Evolutionary conservation across 23 red algal genomes (phyloP).

Genomic region (Gracilaria vermiculophylla): DNA sequence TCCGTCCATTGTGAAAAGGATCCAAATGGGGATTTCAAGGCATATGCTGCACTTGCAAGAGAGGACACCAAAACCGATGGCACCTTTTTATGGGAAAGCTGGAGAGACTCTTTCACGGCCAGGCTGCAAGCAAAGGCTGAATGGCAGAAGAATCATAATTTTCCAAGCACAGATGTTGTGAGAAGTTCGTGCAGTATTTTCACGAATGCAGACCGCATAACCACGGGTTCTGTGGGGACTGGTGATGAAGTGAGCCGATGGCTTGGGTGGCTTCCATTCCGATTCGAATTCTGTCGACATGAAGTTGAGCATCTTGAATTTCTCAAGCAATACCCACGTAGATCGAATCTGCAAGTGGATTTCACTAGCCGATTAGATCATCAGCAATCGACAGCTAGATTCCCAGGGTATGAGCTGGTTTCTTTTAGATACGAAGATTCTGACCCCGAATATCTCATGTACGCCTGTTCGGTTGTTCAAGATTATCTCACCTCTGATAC

Average conservation of each 20-base stretch:
- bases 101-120: conserved; percentile 51
- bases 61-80: conserved; percentile 8
- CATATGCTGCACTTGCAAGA: conserved; percentile 2
- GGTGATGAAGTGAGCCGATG: not conserved
- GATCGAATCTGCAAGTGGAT: not conserved
- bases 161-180: not conserved
- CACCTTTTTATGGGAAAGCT: conserved; percentile 33
- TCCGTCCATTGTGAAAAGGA: not conserved
- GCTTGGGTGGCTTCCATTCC: conserved; percentile 47
- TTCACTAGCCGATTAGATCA: not conserved
- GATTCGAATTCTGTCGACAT: conserved; percentile 31
- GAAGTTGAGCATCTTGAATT: conserved; percentile 14
- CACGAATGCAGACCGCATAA: not conserved
- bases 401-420: not conserved
- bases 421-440: conserved; percentile 1
- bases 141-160: conserved; percentile 30
- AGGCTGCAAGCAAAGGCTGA: conserved; percentile 10
- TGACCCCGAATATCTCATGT: conserved; percentile 8
- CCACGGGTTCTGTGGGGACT: not conserved
- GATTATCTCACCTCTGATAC: not conserved
- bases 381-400: not conserved
- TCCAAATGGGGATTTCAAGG: not conserved
- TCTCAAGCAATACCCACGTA: not conserved
- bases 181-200: not conserved
- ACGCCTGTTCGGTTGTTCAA: conserved; percentile 5